phyloP scores from a whole-genome alignment of 2,329 filamentous ascomycete genomes.

The Aureobasidium vineae region DNA sequence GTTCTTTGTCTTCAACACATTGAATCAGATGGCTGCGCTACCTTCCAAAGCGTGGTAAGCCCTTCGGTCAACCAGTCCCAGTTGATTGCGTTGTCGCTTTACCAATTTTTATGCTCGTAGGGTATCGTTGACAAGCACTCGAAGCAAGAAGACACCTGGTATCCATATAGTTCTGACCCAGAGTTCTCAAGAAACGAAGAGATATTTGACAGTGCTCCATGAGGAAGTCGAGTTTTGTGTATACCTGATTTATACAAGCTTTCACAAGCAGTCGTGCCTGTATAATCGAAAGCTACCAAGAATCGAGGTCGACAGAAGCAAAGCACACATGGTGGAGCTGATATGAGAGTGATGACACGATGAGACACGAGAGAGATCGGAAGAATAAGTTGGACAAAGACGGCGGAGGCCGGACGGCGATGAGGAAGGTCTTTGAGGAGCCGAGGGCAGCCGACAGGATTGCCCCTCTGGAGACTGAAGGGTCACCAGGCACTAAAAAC shows the following conservation, averaged over 20 bases:
- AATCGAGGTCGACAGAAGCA: neutral
- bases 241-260: neutral
- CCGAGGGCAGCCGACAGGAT: slow-evolving; percentile 19
- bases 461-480: neutral
- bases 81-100: too few relatives aligned
- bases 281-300: neutral
- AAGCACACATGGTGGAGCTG: neutral
- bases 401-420: slow-evolving; percentile 6
- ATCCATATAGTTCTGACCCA: too few relatives aligned
- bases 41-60: too few relatives aligned
- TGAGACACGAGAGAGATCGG: neutral
- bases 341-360: slow-evolving; percentile 3
- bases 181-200: too few relatives aligned
- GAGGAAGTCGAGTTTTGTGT: neutral
- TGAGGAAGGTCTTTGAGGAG: slow-evolving; percentile 11
- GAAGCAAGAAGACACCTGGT: too few relatives aligned
- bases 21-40: too few relatives aligned
- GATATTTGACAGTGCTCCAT: too few relatives aligned
- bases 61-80: too few relatives aligned
- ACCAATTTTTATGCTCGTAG: too few relatives aligned
- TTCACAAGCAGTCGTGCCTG: neutral
- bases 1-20: too few relatives aligned
- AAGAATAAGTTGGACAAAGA: slow-evolving; percentile 1
- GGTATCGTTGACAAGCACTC: too few relatives aligned
- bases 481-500: slow-evolving; percentile 19